Evolutionary conservation across 768 basidiomycete species (phyloP).

Genomic region (Auricularia cornea): DNA sequence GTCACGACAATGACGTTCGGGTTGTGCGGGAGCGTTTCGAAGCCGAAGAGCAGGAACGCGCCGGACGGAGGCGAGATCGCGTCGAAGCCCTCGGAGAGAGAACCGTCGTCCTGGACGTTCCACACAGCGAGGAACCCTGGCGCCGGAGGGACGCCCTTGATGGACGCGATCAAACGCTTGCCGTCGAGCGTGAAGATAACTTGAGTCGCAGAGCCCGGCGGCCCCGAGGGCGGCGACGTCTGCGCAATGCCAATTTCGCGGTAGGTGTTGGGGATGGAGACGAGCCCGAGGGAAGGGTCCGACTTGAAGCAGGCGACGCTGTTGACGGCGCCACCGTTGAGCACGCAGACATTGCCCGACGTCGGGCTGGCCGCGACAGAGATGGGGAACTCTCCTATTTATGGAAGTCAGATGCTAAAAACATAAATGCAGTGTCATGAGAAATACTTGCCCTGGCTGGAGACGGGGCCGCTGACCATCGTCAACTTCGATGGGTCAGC

Average conservation of each 20-base stretch:
- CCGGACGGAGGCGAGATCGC: conserved; percentile 29
- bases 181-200: conserved; percentile 40
- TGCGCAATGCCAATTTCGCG: conserved; percentile 40
- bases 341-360: conserved; percentile 26
- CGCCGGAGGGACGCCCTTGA: conserved; percentile 40
- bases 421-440: not conserved
- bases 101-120: conserved; percentile 36
- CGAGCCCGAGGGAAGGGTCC: conserved; percentile 34
- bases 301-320: conserved; percentile 32
- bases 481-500: conserved; percentile 15
- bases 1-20: not conserved
- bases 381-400: conserved; percentile 21
- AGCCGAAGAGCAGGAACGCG: conserved; percentile 42
- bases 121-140: conserved; percentile 43
- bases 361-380: conserved; percentile 28
- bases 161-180: conserved; percentile 37
- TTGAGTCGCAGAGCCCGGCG: conserved; percentile 36
- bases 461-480: conserved; percentile 15
- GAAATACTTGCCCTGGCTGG: not conserved
- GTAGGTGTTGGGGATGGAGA: conserved; percentile 31
- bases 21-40: conserved; percentile 17
- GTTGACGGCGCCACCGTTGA: conserved; percentile 38
- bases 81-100: conserved; percentile 34
- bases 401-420: too few species aligned
- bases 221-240: conserved; percentile 43